phyloP scores from a whole-genome alignment of 1,284 basidiomycete species.

The Ceratobasidium sp. region DNA sequence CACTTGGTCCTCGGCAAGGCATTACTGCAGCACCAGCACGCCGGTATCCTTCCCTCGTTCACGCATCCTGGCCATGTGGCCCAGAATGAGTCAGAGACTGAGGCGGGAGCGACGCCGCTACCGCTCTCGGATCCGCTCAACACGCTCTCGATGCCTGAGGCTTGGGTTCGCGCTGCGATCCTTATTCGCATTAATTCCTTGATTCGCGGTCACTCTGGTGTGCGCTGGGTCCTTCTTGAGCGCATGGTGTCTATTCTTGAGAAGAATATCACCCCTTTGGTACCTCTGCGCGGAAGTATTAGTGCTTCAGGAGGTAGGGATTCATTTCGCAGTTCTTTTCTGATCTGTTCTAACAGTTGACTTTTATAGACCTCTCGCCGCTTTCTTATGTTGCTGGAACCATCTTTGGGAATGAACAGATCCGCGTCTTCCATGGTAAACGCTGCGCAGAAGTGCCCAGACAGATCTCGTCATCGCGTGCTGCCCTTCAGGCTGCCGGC shows the following conservation, averaged over 20 bases:
- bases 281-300: slow-evolving; percentile 60
- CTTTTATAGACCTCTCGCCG: slow-evolving; percentile 74
- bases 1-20: slow-evolving; percentile 78
- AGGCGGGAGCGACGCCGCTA: slow-evolving; percentile 56
- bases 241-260: slow-evolving; percentile 81
- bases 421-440: slow-evolving; percentile 73
- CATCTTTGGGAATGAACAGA: slow-evolving; percentile 83
- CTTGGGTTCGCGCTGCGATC: slow-evolving; percentile 92
- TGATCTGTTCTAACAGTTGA: not conserved
- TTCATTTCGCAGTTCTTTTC: slow-evolving; percentile 18
- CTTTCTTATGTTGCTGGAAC: slow-evolving; percentile 87
- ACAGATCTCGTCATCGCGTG: slow-evolving; percentile 70
- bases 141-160: slow-evolving; percentile 85
- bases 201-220: slow-evolving; percentile 88
- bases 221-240: slow-evolving; percentile 84
- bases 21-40: slow-evolving; percentile 84
- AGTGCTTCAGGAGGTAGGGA: slow-evolving; percentile 58
- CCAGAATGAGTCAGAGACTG: not conserved
- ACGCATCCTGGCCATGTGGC: slow-evolving; percentile 33
- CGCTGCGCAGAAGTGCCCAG: slow-evolving; percentile 66
- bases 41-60: slow-evolving; percentile 69
- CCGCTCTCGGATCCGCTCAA: slow-evolving; percentile 76
- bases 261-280: slow-evolving; percentile 70
- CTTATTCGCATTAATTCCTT: slow-evolving; percentile 89
- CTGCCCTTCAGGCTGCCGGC: slow-evolving; percentile 74